Percentiles rank a stretch among this genome's conserved stretches.
Conservation (phyloP, 805 yeast genomes). For the Wickerhamomyces pijperi region DNA sequence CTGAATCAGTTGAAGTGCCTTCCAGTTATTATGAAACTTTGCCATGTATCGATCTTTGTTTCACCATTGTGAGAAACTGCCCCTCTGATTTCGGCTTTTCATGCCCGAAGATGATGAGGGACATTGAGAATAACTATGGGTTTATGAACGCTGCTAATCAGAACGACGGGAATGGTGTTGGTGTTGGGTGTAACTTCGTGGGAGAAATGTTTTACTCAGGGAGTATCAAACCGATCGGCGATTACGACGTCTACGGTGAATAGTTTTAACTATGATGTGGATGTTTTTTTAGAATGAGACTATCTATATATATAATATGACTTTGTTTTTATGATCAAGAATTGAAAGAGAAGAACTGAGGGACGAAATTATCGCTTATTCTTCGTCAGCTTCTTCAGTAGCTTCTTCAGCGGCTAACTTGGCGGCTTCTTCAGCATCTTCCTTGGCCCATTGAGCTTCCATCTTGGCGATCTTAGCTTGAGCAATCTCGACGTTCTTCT, state of each 20-base stretch:
- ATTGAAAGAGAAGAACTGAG: no score
- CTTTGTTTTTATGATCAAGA: no score
- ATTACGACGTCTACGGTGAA: no score
- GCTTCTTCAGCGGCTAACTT: conserved; percentile 7
- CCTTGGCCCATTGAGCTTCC: conserved; percentile 38
- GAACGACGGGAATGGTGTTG: background rate
- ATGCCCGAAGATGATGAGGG: conserved; percentile 42
- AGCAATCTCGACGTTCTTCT: conserved; percentile 63
- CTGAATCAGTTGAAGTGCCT: conserved; percentile 41
- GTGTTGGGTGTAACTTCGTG: conserved; percentile 30
- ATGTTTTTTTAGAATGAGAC: no score
- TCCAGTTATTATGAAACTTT: conserved; percentile 61
- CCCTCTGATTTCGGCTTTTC: conserved; percentile 65
- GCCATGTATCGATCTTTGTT: conserved; percentile 80
- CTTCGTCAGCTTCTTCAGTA: conserved; percentile 7
- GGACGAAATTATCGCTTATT: no score
- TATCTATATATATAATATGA: no score
- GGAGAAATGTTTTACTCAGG: conserved; percentile 16
- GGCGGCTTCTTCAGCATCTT: conserved; percentile 28
- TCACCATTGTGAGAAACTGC: conserved; percentile 71
- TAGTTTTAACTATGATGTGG: no score
- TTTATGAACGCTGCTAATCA: background rate
- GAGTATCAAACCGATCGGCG: background rate
- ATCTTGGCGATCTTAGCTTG: conserved; percentile 66
- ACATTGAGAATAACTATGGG: background rate